Percentiles rank a stretch among this genome's conserved stretches.
Evolutionary conservation across 768 basidiomycete genomes (phyloP).

Genomic region (Termitomyces bulborhizus): DNA sequence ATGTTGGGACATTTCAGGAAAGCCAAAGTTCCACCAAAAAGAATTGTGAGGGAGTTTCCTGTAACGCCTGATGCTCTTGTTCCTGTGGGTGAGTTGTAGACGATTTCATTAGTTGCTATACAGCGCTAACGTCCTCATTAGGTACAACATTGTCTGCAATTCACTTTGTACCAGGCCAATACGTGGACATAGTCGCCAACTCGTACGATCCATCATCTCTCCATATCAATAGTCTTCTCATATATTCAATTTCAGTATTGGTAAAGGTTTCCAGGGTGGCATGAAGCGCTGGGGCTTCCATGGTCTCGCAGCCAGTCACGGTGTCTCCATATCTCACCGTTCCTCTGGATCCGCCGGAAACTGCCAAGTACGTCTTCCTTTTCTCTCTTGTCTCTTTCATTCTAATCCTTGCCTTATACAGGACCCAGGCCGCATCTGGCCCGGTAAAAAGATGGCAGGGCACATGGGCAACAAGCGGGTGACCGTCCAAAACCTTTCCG

Average conservation of each 20-base stretch:
- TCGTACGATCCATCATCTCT: conserved; percentile 52
- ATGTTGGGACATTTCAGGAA: conserved; percentile 89
- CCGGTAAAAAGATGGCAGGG: conserved; percentile 98
- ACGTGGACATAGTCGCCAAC: conserved; percentile 84
- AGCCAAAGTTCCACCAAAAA: conserved; percentile 78
- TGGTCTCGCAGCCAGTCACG: conserved; percentile 89
- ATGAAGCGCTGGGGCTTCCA: conserved; percentile 97
- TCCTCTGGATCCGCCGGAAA: conserved; percentile 90
- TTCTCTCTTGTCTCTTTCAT: neutral
- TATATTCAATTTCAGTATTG: conserved; percentile 51
- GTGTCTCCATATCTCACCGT: conserved; percentile 93
- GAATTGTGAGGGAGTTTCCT: conserved; percentile 81
- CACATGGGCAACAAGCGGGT: conserved; percentile 79
- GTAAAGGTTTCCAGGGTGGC: conserved; percentile 93
- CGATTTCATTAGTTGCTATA: neutral
- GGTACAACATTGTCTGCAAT: conserved; percentile 86
- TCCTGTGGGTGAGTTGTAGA: conserved; percentile 65
- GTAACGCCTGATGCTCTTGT: conserved; percentile 87
- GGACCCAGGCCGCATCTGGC: conserved; percentile 95
- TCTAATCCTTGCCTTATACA: conserved; percentile 23
- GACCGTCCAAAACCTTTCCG: conserved; percentile 84
- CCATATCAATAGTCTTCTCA: neutral
- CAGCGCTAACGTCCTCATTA: conserved; percentile 19
- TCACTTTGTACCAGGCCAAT: conserved; percentile 97
- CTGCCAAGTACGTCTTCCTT: conserved; percentile 63